Base-by-base conservation (phyloP, 257 asterid species). In the Mentha longifolia region DNA sequence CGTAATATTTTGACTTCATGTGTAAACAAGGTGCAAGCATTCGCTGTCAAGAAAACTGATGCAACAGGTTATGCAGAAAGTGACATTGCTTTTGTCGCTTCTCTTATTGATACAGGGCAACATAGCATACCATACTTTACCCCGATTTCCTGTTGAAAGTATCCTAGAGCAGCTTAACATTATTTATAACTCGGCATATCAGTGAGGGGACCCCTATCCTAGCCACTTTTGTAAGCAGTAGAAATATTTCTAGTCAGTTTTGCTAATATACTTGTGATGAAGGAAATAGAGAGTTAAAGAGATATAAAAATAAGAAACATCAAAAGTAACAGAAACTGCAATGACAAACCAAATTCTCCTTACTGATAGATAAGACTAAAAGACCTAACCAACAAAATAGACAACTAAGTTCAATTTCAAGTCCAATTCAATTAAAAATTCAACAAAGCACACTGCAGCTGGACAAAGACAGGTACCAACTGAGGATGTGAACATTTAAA, bases 401-500 rank as follows among this genome's bases (percentile, higher is more conserved):
- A 31, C 66, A 47, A 49, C 17, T 61, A n/a, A 59, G n/a, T 54
- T 50, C 25, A 57, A 39, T 30, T 68, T 41, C 19, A 65, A 58
- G 61, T 42, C 6, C 55, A 62, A 50, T 47, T 74, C 16, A 77
- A 51, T 67, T 19, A 30, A 15, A 9, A 46, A 55, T 46, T 33
- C 3, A 11, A 30, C 55, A n/a, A 67, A 28, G 67, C 57, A 37
- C 71, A 46, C 19, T 22, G 72, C 35, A 6, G 42, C 51, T 46
- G 39, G 30, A 41, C 63, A 66, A 20, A 71, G 67, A 60, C 59
- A 70, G 60, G 57, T 67, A 43, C 47, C 61, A 51, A 60, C 47
- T 12, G 51, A 45, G 13, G 52, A 65, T 52, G 57, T 42, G 54
- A 69, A 69, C 68, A 41, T 49, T 55, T 20, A 31, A 68, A 43